Conservation (phyloP, 805 yeast species). For the Ogataea wickerhamii region DNA sequence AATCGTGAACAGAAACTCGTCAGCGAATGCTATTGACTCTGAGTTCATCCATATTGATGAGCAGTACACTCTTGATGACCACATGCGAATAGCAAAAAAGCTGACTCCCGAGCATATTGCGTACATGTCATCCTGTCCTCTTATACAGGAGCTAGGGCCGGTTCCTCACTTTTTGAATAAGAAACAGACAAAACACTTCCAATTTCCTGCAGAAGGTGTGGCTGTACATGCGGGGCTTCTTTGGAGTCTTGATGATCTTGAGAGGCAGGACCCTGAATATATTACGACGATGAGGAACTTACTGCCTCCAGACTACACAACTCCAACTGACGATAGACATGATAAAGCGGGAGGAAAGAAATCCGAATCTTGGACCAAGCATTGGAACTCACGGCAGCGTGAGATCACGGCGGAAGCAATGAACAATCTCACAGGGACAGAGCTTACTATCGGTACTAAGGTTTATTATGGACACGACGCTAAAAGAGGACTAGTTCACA, state of each 20-base stretch:
- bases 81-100: constrained; percentile 47
- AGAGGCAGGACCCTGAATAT: constrained; percentile 58
- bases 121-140: constrained; percentile 60
- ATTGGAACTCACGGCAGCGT: constrained; percentile 29
- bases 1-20: constrained; percentile 17
- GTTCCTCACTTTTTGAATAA: constrained; percentile 43
- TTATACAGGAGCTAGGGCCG: constrained; percentile 59
- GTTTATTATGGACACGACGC: constrained; percentile 93
- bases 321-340: constrained; percentile 46
- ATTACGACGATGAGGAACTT: constrained; percentile 68
- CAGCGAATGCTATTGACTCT: constrained; percentile 9
- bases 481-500: constrained; percentile 61
- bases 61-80: constrained; percentile 34
- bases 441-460: constrained; percentile 28
- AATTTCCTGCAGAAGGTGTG: constrained; percentile 37
- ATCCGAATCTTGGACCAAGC: constrained; percentile 32
- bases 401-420: constrained; percentile 6
- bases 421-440: constrained; percentile 7
- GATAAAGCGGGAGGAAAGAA: constrained; percentile 26
- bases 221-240: constrained; percentile 84
- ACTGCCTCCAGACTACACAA: constrained; percentile 59
- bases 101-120: constrained; percentile 57
- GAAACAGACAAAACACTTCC: constrained; percentile 22
- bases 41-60: constrained; percentile 16
- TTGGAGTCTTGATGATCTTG: constrained; percentile 53